Evolutionary conservation across 108 stramenopile species (phyloP), one percentile per base, ranked within the genome.

Genomic region (Cylindrotheca closterium): DNA sequence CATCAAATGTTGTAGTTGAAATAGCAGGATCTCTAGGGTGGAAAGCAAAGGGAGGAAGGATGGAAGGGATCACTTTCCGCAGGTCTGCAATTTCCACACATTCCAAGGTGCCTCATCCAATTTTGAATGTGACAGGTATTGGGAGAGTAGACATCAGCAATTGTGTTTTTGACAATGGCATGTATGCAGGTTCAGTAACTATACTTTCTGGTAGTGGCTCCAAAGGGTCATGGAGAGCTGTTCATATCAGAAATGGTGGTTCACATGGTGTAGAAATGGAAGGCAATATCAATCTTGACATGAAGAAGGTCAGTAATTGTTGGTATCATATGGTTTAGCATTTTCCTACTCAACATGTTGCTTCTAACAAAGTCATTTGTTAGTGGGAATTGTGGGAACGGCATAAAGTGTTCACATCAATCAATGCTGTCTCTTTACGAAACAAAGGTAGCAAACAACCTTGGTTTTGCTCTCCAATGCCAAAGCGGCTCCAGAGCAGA

Each of bases 11-110:
- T 1, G 74, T 90, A 18, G 52, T 95, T 31, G 94, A 95, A 76
- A 52, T 95, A 48, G 83, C 82, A 64, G 94, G 93, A 12, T 71
- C 85, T 42, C 47, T 91, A 18, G 28, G 50, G 0, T 91, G 89
- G 89, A 75, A 65, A 25, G 81, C 78, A 8, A 65, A 47, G 2
- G 79, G 86, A n/a, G 93, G 89, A 24, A 86, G 80, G 70, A 86
- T 89, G 46, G 90, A 89, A 63, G 93, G 93, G 7, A 64, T 94
- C 0, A 89, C 88, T 2, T 80, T 94, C 34, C 80, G 93, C 4
- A 73, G 93, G 19, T 88, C 93, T 0, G 83, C 82, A 56, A 65
- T 88, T 18, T 71, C 79, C 29, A 61, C 77, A 0, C 83, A 75
- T 30, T 59, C 54, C 4, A 45, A 47, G 23, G 50, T 59, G 3